Evolutionary conservation across 768 basidiomycete species (phyloP), one percentile per base, ranked within the genome.

Genomic region (Panaeolus cyanescens): DNA sequence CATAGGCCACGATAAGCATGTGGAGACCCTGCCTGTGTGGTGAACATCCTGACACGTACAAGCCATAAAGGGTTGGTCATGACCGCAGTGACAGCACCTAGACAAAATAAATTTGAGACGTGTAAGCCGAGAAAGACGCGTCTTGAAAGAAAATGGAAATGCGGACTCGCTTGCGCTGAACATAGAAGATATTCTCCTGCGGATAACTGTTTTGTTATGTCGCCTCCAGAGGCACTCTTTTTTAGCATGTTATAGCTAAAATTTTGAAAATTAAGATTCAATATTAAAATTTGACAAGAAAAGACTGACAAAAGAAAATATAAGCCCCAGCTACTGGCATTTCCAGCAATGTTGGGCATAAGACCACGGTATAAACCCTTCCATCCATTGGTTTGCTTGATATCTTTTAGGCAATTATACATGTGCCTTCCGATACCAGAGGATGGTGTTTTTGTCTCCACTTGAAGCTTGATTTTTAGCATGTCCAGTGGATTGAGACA

Each of bases 41-140:
- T 94, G 71, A 97, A 99, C 88, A 98, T 95, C 62, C 97, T 87
- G 8, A 97, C 96, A 78, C 96, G 92, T 59, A 99, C 91, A 13
- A 99, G 91, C 96, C 96, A 99, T 67, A 98, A 87, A 0, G 96
- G 97, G 74, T 99, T 99, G 6, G 96, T 99, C 71, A 97, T 83
- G 68, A 99, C 79, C 0, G 97, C 95, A 3, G 96, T 97, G 17
- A 87, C 88, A 12, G 96, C 92, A 78, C 96, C 96, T 99, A 57
- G 13, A 64, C 13, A 31, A 34, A 57, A 73, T 20, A 22, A n/a
- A 13, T 32, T 57, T 37, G 32, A 36, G 25, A 55, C 4, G 32
- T 54, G 55, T 64, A 54, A 56, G 53, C 37, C 45, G 25, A 50
- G 12, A 15, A 50, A 54, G n/a, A 55, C 33, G 55, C 58, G 20